Conservation (phyloP, 169 alveolate genomes). For the Plasmodium blacklocki region DNA sequence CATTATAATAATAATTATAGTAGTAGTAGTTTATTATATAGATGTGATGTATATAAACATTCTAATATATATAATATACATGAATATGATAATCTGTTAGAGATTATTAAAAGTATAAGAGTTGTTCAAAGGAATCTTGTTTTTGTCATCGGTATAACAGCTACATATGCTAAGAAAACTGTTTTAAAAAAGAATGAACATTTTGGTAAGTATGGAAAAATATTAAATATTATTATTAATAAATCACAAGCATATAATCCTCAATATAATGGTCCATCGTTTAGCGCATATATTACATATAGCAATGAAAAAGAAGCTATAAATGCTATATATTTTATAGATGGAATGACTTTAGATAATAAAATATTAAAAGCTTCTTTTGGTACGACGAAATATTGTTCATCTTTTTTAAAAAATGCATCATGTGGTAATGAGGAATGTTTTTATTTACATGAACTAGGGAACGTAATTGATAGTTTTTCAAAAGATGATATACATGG, state of each 20-base stretch:
- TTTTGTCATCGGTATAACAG: slow-evolving; percentile 91
- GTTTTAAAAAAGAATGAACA: slow-evolving; percentile 87
- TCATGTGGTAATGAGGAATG: slow-evolving; percentile 93
- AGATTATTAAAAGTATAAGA: slow-evolving; percentile 87
- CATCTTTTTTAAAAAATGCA: slow-evolving; percentile 90
- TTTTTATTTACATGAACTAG: slow-evolving; percentile 92
- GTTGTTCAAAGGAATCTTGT: slow-evolving; percentile 92
- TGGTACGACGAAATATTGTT: slow-evolving; percentile 96
- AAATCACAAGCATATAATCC: slow-evolving; percentile 90
- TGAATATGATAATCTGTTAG: slow-evolving; percentile 49
- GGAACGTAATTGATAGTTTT: slow-evolving; percentile 87
- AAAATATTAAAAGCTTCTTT: slow-evolving; percentile 92
- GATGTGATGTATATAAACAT: slow-evolving; percentile 49
- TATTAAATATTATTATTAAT: slow-evolving; percentile 88
- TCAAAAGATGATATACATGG: slow-evolving; percentile 80
- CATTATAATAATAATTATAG: not conserved
- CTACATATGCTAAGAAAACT: slow-evolving; percentile 88
- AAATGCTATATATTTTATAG: slow-evolving; percentile 92
- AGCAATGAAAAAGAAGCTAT: slow-evolving; percentile 91
- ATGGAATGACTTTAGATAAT: slow-evolving; percentile 91
- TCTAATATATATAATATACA: slow-evolving; percentile 56
- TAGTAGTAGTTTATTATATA: slow-evolving; percentile 6
- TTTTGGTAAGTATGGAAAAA: slow-evolving; percentile 93
- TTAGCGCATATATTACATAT: slow-evolving; percentile 94
- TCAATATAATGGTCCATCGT: slow-evolving; percentile 90